A percentile compares a stretch with the other conserved stretches of the same genome.
These are phyloP conservation scores for Backusella luteola DNA, from an alignment of 192 early-diverging fungal species.

Conservation along the genomic window DNA sequence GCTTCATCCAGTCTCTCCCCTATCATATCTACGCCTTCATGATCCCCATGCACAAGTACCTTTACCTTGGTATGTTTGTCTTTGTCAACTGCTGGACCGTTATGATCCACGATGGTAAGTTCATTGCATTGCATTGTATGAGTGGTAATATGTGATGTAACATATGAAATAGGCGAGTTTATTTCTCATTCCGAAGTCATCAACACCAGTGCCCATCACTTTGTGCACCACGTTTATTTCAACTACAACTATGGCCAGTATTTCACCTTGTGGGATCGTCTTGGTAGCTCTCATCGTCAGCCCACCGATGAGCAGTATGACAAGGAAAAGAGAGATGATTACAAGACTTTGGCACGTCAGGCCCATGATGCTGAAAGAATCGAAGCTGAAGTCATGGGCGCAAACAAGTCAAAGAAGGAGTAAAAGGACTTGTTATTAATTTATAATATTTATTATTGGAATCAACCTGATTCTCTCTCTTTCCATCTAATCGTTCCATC, in stretches of 20 bases:
- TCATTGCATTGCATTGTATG: neutral
- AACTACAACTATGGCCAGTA: conserved; percentile 99
- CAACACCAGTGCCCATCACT: conserved; percentile 94
- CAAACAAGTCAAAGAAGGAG: neutral
- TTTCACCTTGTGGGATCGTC: conserved; percentile 88
- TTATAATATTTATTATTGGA: neutral
- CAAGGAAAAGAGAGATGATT: conserved; percentile 55
- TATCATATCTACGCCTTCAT: conserved; percentile 91
- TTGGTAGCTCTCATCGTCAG: conserved; percentile 68
- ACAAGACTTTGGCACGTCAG: conserved; percentile 64
- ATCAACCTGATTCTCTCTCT: neutral
- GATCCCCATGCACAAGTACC: conserved; percentile 87
- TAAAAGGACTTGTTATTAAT: neutral
- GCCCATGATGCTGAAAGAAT: conserved; percentile 59
- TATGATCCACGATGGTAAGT: conserved; percentile 90
- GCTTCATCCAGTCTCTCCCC: conserved; percentile 90
- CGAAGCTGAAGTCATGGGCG: conserved; percentile 26
- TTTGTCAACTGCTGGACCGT: conserved; percentile 96
- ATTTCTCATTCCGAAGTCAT: conserved; percentile 64
- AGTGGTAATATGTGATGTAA: neutral
- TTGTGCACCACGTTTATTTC: conserved; percentile 96
- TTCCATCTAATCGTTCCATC: neutral
- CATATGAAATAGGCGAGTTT: conserved; percentile 53
- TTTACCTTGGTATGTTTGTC: conserved; percentile 82
- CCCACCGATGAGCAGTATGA: conserved; percentile 69